Conservation (phyloP, 73 alveolate genomes). For the Diophrys sp. region DNA sequence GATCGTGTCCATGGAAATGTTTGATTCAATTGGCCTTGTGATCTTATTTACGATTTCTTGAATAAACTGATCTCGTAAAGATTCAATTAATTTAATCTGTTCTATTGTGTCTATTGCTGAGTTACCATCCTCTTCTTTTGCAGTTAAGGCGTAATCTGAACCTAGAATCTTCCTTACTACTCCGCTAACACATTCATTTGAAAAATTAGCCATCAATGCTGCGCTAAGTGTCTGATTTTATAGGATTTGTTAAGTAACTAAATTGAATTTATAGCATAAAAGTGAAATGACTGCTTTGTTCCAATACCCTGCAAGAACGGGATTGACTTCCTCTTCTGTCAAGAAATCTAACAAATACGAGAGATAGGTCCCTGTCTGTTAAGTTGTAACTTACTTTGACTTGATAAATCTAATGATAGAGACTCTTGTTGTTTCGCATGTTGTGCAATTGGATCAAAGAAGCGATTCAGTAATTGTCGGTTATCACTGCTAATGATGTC, state of each 20-base stretch:
- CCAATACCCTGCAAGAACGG: not conserved
- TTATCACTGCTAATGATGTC: not conserved
- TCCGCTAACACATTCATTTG: not conserved
- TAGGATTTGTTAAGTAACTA: not conserved
- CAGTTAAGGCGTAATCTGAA: not conserved
- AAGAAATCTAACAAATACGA: not conserved
- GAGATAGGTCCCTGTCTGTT: not conserved
- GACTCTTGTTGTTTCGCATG: too few relatives aligned
- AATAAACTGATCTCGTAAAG: too few relatives aligned
- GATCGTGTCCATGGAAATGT: not conserved
- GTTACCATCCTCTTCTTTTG: not conserved
- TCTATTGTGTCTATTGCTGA: not conserved
- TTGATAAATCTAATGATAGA: too few relatives aligned
- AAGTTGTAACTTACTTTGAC: not conserved
- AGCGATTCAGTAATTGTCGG: not conserved
- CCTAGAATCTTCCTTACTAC: not conserved
- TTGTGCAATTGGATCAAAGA: not conserved
- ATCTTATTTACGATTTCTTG: too few relatives aligned
- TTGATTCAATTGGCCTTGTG: too few relatives aligned
- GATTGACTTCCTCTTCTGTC: not conserved
- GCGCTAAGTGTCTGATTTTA: not conserved
- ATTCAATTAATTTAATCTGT: not conserved
- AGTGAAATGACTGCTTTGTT: not conserved
- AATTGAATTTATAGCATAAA: not conserved
- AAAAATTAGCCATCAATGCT: not conserved